phyloP scores from a whole-genome alignment of 2,329 filamentous ascomycete genomes.

The Diaporthe capsici region DNA sequence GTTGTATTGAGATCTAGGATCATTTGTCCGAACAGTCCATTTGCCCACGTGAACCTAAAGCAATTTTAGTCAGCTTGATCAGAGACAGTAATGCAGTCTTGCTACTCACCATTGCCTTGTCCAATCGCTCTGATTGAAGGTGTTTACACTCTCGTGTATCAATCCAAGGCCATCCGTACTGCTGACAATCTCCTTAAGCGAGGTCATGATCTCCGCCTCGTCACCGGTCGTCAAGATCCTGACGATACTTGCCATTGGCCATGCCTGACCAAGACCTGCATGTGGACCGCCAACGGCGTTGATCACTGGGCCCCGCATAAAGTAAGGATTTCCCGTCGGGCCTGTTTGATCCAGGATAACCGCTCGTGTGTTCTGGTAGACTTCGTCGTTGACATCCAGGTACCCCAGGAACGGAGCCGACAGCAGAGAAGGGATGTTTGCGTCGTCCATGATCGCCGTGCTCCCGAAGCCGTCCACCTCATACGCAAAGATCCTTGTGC shows the following conservation, averaged over 20 bases:
- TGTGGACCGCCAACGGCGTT: slow-evolving; percentile 68
- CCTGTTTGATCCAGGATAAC: slow-evolving; percentile 69
- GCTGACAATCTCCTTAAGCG: slow-evolving; percentile 75
- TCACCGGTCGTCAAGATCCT: slow-evolving; percentile 83
- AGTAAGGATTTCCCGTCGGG: slow-evolving; percentile 80
- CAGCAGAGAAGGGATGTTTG: slow-evolving; percentile 76
- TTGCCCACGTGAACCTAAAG: slow-evolving; percentile 88
- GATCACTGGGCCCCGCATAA: slow-evolving; percentile 66
- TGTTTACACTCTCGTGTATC: slow-evolving; percentile 85
- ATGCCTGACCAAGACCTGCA: slow-evolving; percentile 77
- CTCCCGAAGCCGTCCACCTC: slow-evolving; percentile 80
- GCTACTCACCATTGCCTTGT: slow-evolving; percentile 58
- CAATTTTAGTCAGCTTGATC: slow-evolving; percentile 22
- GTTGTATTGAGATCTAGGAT: slow-evolving; percentile 79
- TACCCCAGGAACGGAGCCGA: slow-evolving; percentile 73
- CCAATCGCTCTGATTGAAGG: slow-evolving; percentile 65
- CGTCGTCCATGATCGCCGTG: slow-evolving; percentile 74
- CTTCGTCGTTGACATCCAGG: slow-evolving; percentile 66
- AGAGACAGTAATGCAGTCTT: not conserved
- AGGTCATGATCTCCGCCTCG: slow-evolving; percentile 79
- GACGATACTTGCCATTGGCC: slow-evolving; percentile 89
- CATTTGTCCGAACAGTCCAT: slow-evolving; percentile 86
- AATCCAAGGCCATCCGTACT: slow-evolving; percentile 80
- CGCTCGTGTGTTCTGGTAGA: slow-evolving; percentile 81
- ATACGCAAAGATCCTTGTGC: slow-evolving; percentile 71